Conservation (phyloP, 2,329 filamentous ascomycete genomes). For the Colletotrichum cuscutae region DNA sequence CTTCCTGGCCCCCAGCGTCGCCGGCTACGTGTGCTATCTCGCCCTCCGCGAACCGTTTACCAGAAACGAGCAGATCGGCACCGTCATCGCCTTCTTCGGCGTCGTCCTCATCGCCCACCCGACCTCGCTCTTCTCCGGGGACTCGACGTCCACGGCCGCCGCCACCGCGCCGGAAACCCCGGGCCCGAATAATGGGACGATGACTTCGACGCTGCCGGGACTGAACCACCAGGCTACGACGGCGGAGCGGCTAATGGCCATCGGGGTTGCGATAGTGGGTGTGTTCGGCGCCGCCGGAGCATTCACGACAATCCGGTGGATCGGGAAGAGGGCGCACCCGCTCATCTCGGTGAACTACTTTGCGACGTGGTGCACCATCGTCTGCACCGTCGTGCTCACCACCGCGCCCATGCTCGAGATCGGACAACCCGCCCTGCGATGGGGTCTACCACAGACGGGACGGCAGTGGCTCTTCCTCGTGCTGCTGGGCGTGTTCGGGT, state of each 20-base stretch:
- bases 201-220: slow-evolving; percentile 40
- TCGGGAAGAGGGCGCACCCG: slow-evolving; percentile 82
- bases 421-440: slow-evolving; percentile 56
- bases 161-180: slow-evolving; percentile 30
- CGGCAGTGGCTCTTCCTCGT: slow-evolving; percentile 75
- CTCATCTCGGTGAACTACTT: slow-evolving; percentile 92
- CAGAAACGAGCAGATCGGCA: slow-evolving; percentile 79
- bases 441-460: slow-evolving; percentile 51
- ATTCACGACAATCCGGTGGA: slow-evolving; percentile 80
- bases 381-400: slow-evolving; percentile 71
- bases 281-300: slow-evolving; percentile 81
- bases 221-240: slow-evolving; percentile 59
- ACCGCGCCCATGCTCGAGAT: slow-evolving; percentile 57
- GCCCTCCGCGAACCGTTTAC: slow-evolving; percentile 82
- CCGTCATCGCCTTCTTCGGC: slow-evolving; percentile 78
- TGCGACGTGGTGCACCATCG: slow-evolving; percentile 73
- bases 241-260: slow-evolving; percentile 74
- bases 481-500: slow-evolving; percentile 78
- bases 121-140: slow-evolving; percentile 59
- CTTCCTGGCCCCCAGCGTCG: slow-evolving; percentile 82
- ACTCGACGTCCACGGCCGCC: slow-evolving; percentile 35
- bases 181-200: slow-evolving; percentile 27
- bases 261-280: slow-evolving; percentile 78
- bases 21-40: slow-evolving; percentile 83
- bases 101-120: slow-evolving; percentile 87